Evolutionary conservation across 2,329 filamentous ascomycete genomes (phyloP).

Genomic region (Sporothrix sp.): DNA sequence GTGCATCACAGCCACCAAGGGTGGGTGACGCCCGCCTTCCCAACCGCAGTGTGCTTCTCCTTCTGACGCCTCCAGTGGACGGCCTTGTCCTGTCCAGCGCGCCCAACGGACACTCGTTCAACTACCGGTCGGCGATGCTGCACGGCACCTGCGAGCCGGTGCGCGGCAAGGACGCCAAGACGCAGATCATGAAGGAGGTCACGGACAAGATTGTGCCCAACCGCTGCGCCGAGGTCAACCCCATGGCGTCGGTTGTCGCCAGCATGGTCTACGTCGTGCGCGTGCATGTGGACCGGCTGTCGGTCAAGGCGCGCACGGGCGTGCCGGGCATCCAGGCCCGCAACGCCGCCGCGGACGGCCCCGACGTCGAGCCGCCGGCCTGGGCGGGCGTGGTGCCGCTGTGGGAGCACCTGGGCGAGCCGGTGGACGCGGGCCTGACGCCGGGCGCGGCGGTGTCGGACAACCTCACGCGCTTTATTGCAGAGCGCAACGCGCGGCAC

Average conservation of each 20-base stretch:
- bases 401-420: slow-evolving; percentile 18
- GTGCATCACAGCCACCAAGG: slow-evolving; percentile 16
- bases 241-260: slow-evolving; percentile 15
- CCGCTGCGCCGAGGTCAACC: slow-evolving; percentile 16
- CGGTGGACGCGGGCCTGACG: slow-evolving; percentile 15
- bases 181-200: slow-evolving; percentile 13
- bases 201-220: slow-evolving; percentile 15
- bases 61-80: no score
- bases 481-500: slow-evolving; percentile 9
- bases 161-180: slow-evolving; percentile 2
- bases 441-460: slow-evolving; percentile 9
- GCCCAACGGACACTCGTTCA: slow-evolving; percentile 18
- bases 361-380: slow-evolving; percentile 5
- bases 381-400: slow-evolving; percentile 17
- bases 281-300: slow-evolving; percentile 14
- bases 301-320: slow-evolving; percentile 15
- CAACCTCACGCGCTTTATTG: slow-evolving; percentile 8
- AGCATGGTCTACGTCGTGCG: slow-evolving; percentile 15
- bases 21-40: neutral
- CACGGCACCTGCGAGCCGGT: slow-evolving; percentile 16
- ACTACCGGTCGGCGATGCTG: slow-evolving; percentile 17
- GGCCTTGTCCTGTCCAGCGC: slow-evolving; percentile 16
- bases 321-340: slow-evolving; percentile 16
- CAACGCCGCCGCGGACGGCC: slow-evolving; percentile 13
- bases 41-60: no score